phyloP scores from a whole-genome alignment of 2,329 filamentous ascomycete species.

The Colletotrichum paranaense region DNA sequence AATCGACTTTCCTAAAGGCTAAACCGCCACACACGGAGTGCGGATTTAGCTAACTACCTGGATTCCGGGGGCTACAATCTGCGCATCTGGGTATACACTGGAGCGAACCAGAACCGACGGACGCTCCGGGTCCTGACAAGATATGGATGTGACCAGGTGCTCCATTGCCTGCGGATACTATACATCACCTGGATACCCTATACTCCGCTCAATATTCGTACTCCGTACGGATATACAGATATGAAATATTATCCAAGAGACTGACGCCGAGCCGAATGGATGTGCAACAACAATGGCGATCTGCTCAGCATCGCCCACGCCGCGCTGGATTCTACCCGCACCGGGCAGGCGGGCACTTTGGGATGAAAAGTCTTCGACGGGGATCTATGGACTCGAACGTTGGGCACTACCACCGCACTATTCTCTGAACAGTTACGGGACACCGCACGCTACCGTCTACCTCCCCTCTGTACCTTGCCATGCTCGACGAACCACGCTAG shows the following conservation, averaged over 20 bases:
- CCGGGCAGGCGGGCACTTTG: constrained; percentile 22
- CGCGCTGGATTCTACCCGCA: constrained; percentile 14
- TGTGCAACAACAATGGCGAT: constrained; percentile 19
- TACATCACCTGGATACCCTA: background rate
- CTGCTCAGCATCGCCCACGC: constrained; percentile 1
- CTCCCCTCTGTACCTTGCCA: background rate
- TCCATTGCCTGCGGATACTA: background rate
- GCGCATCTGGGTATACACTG: background rate
- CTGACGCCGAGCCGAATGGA: constrained; percentile 15
- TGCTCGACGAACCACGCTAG: constrained; percentile 29
- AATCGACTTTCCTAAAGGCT: constrained; percentile 20
- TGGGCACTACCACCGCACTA: constrained; percentile 1
- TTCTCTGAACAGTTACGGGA: background rate
- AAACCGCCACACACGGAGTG: background rate
- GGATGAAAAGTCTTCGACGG: constrained; percentile 23
- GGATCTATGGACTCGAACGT: constrained; percentile 17
- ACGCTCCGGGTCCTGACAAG: constrained; percentile 2
- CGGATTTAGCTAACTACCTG: background rate
- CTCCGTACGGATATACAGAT: background rate
- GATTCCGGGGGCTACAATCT: background rate
- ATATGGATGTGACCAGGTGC: constrained; percentile 1
- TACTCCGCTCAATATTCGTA: background rate
- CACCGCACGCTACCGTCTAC: background rate
- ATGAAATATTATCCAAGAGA: background rate
- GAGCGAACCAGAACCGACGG: background rate